Evolutionary conservation across 2,329 filamentous ascomycete genomes (phyloP).

Genomic region (Pseudogymnoascus destructans): DNA sequence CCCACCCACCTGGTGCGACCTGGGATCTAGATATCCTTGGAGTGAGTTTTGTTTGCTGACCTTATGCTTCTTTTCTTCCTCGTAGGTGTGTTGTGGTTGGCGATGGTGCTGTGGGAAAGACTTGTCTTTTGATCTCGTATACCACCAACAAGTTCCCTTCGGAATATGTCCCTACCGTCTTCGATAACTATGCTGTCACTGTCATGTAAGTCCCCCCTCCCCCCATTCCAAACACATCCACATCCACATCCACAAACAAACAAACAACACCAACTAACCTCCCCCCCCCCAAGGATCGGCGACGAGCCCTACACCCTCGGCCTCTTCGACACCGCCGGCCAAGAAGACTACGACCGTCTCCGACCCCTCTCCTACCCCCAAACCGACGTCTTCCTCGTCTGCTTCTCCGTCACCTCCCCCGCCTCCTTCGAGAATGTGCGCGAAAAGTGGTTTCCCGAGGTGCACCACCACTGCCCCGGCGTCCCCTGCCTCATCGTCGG

Average conservation of each 20-base stretch:
- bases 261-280: conserved; percentile 15
- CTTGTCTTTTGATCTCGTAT: conserved; percentile 96
- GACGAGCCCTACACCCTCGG: conserved; percentile 97
- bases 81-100: conserved; percentile 93
- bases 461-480: conserved; percentile 95
- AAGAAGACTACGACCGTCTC: conserved; percentile 98
- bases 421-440: conserved; percentile 98
- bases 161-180: conserved; percentile 98
- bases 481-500: conserved; percentile 96
- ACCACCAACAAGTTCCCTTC: conserved; percentile 99
- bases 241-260: background rate
- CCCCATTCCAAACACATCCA: background rate
- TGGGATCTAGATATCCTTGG: too few relatives aligned
- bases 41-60: conserved; percentile 13
- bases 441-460: conserved; percentile 98
- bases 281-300: conserved; percentile 60
- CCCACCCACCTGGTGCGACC: background rate
- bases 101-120: conserved; percentile 98
- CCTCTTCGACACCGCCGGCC: conserved; percentile 94
- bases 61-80: conserved; percentile 19
- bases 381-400: conserved; percentile 97
- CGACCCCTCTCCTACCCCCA: conserved; percentile 95
- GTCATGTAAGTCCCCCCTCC: conserved; percentile 67
- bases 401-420: conserved; percentile 94
- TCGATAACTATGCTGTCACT: conserved; percentile 99